These are phyloP conservation scores for Aspergillus chevalieri DNA, from an alignment of 2,329 filamentous ascomycete species.

Conservation along the genomic window DNA sequence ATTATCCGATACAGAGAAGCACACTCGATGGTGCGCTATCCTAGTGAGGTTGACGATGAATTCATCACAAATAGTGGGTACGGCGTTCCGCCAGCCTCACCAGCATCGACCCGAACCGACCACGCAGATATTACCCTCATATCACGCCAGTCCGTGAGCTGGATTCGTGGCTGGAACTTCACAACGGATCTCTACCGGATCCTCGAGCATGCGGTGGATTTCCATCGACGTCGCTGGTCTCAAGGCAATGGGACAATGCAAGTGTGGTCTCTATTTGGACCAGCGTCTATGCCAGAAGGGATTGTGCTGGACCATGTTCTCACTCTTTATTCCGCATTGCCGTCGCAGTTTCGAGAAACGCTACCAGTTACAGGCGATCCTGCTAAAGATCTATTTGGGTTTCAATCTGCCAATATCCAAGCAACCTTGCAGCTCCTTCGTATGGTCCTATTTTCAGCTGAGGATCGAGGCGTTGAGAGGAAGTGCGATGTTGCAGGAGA, in stretches of 20 bases:
- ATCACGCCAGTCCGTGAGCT: slow-evolving; percentile 3
- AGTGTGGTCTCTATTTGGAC: slow-evolving; percentile 19
- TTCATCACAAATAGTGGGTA: slow-evolving; percentile 31
- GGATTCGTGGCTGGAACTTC: slow-evolving; percentile 2
- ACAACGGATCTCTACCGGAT: slow-evolving; percentile 2
- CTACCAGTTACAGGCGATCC: slow-evolving; percentile 24
- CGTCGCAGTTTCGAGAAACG: slow-evolving; percentile 20
- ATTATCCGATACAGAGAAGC: slow-evolving; percentile 43
- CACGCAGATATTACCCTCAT: slow-evolving; percentile 6
- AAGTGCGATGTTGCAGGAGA: slow-evolving; percentile 44
- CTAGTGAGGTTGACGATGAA: slow-evolving; percentile 45
- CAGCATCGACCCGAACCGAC: slow-evolving; percentile 9
- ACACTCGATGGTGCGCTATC: slow-evolving; percentile 44
- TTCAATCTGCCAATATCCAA: slow-evolving; percentile 48
- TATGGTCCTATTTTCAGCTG: slow-evolving; percentile 40
- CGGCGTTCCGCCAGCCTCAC: slow-evolving; percentile 12
- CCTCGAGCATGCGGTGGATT: slow-evolving; percentile 1
- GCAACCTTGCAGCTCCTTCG: slow-evolving; percentile 45
- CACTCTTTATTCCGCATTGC: slow-evolving; percentile 18
- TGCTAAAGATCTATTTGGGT: slow-evolving; percentile 38
- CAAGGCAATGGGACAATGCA: slow-evolving; percentile 17
- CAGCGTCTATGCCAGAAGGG: slow-evolving; percentile 16
- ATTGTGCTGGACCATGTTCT: slow-evolving; percentile 20
- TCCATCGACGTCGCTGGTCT: slow-evolving; percentile 12
- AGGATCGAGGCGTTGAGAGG: slow-evolving; percentile 34